These are phyloP conservation scores for Cladosporium phlei DNA, from an alignment of 2,329 filamentous ascomycete species.

Conservation along the genomic window DNA sequence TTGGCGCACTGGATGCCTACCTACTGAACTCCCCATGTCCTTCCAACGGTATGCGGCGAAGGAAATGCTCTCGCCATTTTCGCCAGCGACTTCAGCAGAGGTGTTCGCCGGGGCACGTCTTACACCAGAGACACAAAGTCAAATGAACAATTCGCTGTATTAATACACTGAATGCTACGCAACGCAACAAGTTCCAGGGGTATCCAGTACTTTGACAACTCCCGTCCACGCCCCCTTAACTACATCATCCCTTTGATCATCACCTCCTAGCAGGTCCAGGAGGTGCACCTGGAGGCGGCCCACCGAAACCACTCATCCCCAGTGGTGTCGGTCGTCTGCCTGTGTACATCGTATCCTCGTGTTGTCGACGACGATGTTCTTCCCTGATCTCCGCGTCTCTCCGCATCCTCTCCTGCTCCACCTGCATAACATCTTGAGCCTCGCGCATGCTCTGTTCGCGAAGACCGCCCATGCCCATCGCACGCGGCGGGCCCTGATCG, in stretches of 20 bases:
- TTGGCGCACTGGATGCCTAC: no score
- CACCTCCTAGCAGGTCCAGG: slow-evolving; percentile 8
- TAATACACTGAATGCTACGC: slow-evolving; percentile 10
- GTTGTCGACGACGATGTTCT: slow-evolving; percentile 17
- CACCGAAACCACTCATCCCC: slow-evolving; percentile 10
- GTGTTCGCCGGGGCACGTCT: no score
- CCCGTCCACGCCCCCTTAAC: not conserved
- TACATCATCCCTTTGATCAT: no score
- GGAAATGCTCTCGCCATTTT: no score
- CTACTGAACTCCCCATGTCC: no score
- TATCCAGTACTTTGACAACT: slow-evolving; percentile 10
- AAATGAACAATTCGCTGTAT: not conserved
- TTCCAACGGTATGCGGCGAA: no score
- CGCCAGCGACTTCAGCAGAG: no score
- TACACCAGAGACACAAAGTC: not conserved
- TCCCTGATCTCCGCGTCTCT: slow-evolving; percentile 10
- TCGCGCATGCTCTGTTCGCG: slow-evolving; percentile 24
- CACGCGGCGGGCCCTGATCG: slow-evolving; percentile 6
- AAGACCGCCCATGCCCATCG: slow-evolving; percentile 15
- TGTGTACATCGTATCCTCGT: slow-evolving; percentile 14
- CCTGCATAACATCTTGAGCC: slow-evolving; percentile 19
- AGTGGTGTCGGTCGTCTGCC: slow-evolving; percentile 8
- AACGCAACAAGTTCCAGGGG: slow-evolving; percentile 9
- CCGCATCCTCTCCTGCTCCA: slow-evolving; percentile 16
- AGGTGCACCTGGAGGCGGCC: slow-evolving; percentile 1